These are phyloP conservation scores for Colletotrichum incanum DNA, from an alignment of 2,329 filamentous ascomycete genomes.

Conservation along the genomic window DNA sequence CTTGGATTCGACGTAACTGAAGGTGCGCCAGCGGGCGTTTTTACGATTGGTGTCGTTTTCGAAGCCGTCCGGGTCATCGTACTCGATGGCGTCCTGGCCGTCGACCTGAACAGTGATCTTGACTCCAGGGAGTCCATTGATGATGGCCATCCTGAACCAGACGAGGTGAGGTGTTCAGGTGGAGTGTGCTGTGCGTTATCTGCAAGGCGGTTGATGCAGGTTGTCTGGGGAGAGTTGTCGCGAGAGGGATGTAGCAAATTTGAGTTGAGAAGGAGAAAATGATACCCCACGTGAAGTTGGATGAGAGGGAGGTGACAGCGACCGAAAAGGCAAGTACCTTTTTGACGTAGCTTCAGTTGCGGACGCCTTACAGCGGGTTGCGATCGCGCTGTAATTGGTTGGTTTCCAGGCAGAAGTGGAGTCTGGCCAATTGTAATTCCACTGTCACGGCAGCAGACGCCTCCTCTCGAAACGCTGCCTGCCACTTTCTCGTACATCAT, in stretches of 20 bases:
- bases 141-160: slow-evolving; percentile 46
- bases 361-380: slow-evolving; percentile 1
- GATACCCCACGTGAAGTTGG: slow-evolving; percentile 8
- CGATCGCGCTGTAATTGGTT: slow-evolving; percentile 19
- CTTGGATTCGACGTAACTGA: slow-evolving; percentile 46
- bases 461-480: not conserved
- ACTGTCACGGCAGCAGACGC: not conserved
- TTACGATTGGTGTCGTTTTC: slow-evolving; percentile 8
- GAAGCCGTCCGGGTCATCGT: slow-evolving; percentile 40
- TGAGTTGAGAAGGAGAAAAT: not conserved
- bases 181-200: not conserved
- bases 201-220: not conserved
- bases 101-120: slow-evolving; percentile 46
- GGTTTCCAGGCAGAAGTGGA: not conserved
- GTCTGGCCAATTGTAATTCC: not conserved
- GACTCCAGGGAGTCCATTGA: slow-evolving; percentile 45
- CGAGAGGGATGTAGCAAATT: not conserved
- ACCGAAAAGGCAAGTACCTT: not conserved
- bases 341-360: not conserved
- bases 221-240: not conserved
- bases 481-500: not conserved
- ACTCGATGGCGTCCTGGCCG: slow-evolving; percentile 44
- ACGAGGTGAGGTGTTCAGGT: not conserved
- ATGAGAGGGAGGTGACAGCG: not conserved
- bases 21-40: slow-evolving; percentile 12